phyloP scores from a whole-genome alignment of 1,284 basidiomycete species.

The Tilletia caries region DNA sequence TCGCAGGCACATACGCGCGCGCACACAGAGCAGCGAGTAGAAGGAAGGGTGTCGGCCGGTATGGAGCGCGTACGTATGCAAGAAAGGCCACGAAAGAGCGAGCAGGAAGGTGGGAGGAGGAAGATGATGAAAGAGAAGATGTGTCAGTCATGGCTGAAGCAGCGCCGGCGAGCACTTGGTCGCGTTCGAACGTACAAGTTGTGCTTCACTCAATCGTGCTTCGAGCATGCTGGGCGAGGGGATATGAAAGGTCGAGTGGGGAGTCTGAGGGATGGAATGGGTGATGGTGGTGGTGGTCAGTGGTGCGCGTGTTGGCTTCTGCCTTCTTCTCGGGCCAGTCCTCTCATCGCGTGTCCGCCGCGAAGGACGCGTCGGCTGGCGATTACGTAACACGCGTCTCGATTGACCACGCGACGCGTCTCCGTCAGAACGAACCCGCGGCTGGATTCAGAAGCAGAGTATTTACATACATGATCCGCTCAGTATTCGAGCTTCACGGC shows the following conservation, averaged over 20 bases:
- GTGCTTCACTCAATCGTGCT: constrained; percentile 42
- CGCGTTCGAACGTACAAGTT: constrained; percentile 30
- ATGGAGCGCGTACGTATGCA: no score
- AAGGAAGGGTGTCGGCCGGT: constrained; percentile 6
- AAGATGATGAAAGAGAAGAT: not conserved
- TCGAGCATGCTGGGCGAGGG: constrained; percentile 37
- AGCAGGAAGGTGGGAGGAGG: not conserved
- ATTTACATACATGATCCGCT: no score
- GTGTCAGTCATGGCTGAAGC: not conserved
- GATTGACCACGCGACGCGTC: no score
- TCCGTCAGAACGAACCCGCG: not conserved
- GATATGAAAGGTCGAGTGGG: no score
- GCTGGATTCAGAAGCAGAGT: not conserved
- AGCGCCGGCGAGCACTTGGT: not conserved
- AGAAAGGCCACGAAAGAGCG: not conserved
- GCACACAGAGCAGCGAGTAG: not conserved
- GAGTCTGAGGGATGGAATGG: no score
- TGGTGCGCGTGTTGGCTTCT: no score
- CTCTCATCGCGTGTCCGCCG: no score
- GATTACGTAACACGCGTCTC: no score
- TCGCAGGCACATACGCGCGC: not conserved
- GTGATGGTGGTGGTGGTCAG: no score
- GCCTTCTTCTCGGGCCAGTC: no score
- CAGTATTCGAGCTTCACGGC: no score
- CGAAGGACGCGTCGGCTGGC: no score